phyloP scores from a whole-genome alignment of 2,329 filamentous ascomycete species.

The Chaetothyriales sp. region DNA sequence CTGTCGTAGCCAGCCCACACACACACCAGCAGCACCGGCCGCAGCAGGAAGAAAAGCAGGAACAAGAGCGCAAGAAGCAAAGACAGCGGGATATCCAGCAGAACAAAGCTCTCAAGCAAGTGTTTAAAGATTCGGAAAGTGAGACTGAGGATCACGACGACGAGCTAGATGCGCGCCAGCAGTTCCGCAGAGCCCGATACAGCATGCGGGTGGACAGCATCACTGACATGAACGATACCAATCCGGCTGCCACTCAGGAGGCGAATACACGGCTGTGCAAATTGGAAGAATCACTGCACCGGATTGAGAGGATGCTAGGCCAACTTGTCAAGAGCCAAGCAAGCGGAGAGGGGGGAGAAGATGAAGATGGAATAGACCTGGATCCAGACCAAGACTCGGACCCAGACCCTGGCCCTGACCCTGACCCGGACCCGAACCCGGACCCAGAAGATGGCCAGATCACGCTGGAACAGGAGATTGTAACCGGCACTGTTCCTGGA shows the following conservation, averaged over 20 bases:
- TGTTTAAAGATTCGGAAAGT: conserved; percentile 9
- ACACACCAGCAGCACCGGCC: neutral
- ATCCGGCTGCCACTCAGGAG: conserved; percentile 8
- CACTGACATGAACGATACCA: conserved; percentile 8
- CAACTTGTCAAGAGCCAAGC: conserved; percentile 9
- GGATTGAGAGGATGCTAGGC: conserved; percentile 14
- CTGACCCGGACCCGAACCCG: no score
- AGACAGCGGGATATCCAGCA: neutral
- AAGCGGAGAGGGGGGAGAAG: conserved; percentile 7
- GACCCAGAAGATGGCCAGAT: neutral
- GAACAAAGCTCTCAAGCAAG: conserved; percentile 5
- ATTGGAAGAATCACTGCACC: conserved; percentile 13
- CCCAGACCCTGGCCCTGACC: no score
- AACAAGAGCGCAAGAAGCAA: neutral
- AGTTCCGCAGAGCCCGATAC: conserved; percentile 5
- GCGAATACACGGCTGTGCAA: conserved; percentile 14
- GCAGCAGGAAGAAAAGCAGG: neutral
- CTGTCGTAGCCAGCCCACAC: no score
- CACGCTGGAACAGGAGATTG: neutral
- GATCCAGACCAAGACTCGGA: no score
- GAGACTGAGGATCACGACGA: conserved; percentile 8
- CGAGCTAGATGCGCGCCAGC: conserved; percentile 5
- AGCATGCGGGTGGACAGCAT: conserved; percentile 12
- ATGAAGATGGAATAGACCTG: neutral
- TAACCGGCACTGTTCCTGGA: neutral